phyloP scores from a whole-genome alignment of 352 stramenopile species.

The Phytophthora tentaculata region DNA sequence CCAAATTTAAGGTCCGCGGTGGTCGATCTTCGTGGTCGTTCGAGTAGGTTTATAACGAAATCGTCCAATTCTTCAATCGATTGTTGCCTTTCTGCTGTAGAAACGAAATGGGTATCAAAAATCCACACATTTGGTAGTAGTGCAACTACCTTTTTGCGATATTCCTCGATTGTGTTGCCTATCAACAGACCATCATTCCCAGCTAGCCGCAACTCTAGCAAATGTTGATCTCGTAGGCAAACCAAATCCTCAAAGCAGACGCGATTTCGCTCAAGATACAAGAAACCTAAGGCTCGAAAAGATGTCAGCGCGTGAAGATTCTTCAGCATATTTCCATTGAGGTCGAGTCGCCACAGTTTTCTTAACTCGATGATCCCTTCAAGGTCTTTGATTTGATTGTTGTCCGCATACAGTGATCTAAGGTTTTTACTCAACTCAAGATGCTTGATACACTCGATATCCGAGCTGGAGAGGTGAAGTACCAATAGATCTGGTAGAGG shows the following conservation, averaged over 20 bases:
- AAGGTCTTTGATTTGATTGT: slow-evolving; percentile 56
- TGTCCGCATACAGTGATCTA: slow-evolving; percentile 58
- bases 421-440: slow-evolving; percentile 51
- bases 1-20: slow-evolving; percentile 37
- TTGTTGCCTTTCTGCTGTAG: slow-evolving; percentile 42
- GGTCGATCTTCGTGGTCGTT: slow-evolving; percentile 3
- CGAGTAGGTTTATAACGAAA: slow-evolving; percentile 41
- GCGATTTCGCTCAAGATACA: slow-evolving; percentile 57
- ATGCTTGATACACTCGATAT: slow-evolving; percentile 59
- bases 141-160: slow-evolving; percentile 53
- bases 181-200: slow-evolving; percentile 45
- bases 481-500: slow-evolving; percentile 49
- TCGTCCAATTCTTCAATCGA: slow-evolving; percentile 48
- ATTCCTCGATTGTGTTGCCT: slow-evolving; percentile 27
- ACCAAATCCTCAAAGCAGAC: slow-evolving; percentile 59
- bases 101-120: slow-evolving; percentile 66
- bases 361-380: slow-evolving; percentile 44
- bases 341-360: slow-evolving; percentile 60
- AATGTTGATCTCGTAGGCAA: slow-evolving; percentile 59
- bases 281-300: slow-evolving; percentile 61
- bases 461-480: slow-evolving; percentile 59
- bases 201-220: slow-evolving; percentile 54
- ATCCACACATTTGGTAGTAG: slow-evolving; percentile 66
- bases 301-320: slow-evolving; percentile 46
- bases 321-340: slow-evolving; percentile 56